Evolutionary conservation across 345 rosid genomes (phyloP).

Genomic region (Melastoma malabathricum): DNA sequence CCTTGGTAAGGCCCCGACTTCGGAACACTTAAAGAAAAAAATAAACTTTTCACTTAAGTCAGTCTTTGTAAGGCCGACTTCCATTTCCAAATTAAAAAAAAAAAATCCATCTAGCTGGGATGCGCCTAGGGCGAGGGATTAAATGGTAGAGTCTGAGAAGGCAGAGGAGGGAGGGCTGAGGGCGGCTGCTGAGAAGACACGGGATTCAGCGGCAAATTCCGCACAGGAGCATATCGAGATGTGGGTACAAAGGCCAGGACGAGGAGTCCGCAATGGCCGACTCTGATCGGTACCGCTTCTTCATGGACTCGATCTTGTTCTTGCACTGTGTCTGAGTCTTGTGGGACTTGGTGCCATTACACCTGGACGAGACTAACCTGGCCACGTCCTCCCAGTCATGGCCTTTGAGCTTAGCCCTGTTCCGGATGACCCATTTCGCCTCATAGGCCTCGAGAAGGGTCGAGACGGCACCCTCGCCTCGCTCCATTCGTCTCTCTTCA

Average conservation of each 20-base stretch:
- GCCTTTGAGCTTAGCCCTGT: constrained; percentile 90
- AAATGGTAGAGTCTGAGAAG: constrained; percentile 8
- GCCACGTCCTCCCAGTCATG: constrained; percentile 99
- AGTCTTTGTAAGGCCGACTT: too few species aligned
- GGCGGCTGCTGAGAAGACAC: constrained; percentile 14
- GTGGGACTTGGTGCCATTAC: constrained; percentile 44
- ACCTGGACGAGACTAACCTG: constrained; percentile 53
- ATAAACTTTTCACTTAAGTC: too few species aligned
- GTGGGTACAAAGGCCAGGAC: constrained; percentile 78
- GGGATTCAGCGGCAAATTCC: constrained; percentile 21
- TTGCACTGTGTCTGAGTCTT: constrained; percentile 97
- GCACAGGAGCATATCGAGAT: constrained; percentile 72
- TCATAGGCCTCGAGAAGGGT: constrained; percentile 88
- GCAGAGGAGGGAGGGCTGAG: constrained; percentile 16
- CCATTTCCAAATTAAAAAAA: too few species aligned
- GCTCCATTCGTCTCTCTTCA: constrained; percentile 95
- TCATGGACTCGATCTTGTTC: constrained; percentile 98
- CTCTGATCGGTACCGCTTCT: constrained; percentile 85
- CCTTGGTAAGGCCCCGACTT: too few species aligned
- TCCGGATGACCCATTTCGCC: constrained; percentile 73
- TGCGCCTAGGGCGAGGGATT: constrained; percentile 19
- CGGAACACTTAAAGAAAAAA: too few species aligned
- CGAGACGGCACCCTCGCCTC: constrained; percentile 95
- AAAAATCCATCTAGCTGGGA: too few species aligned
- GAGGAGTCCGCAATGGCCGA: constrained; percentile 64